Evolutionary conservation across 768 basidiomycete genomes (phyloP).

Genomic region (Hortiboletus flavorubellus): DNA sequence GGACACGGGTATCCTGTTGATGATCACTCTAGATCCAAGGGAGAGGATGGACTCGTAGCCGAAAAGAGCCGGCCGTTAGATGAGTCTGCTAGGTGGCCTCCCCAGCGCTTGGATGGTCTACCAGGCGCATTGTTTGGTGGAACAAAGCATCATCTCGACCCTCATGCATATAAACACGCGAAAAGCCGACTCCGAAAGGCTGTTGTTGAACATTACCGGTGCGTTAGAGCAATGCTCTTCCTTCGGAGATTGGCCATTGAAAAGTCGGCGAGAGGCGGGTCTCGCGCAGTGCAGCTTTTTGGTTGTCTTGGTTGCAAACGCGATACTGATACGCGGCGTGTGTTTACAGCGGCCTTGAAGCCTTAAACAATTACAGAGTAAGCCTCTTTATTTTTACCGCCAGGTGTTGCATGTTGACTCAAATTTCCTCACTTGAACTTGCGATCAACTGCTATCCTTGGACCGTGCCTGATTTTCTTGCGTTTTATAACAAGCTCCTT

Average conservation of each 20-base stretch:
- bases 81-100: not conserved
- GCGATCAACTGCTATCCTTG: not conserved
- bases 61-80: not conserved
- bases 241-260: not conserved
- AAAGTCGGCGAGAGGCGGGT: not conserved
- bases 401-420: not conserved
- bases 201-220: conserved; percentile 37
- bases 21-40: not conserved
- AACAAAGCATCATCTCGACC: conserved; percentile 40
- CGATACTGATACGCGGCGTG: conserved; percentile 9
- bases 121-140: not conserved
- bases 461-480: not conserved
- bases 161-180: conserved; percentile 80
- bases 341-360: conserved; percentile 62
- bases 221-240: conserved; percentile 6
- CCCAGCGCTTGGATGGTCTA: not conserved
- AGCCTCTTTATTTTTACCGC: not conserved
- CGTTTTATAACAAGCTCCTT: conserved; percentile 50
- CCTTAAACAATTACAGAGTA: conserved; percentile 87
- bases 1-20: not conserved
- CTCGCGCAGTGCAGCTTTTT: not conserved
- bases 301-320: not conserved
- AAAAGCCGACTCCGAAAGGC: conserved; percentile 84
- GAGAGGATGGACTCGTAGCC: not conserved
- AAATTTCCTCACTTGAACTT: not conserved